Conservation (phyloP, 2,329 filamentous ascomycete species). For the Sordariomycetes sp. region DNA sequence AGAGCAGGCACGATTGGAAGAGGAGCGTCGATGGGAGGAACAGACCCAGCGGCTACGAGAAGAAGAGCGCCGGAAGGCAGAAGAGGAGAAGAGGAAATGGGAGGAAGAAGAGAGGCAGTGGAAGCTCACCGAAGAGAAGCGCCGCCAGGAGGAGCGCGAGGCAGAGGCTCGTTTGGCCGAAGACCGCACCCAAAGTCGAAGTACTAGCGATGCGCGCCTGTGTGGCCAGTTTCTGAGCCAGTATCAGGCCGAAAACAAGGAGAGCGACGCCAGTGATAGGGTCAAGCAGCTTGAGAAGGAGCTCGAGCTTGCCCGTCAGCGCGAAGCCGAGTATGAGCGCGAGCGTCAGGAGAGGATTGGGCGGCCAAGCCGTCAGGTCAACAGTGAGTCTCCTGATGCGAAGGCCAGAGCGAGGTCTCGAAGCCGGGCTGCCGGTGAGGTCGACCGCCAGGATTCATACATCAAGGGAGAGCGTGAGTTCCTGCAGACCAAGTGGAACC, state of each 20-base stretch:
- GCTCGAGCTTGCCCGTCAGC: slow-evolving; percentile 50
- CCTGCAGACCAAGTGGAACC: slow-evolving; percentile 43
- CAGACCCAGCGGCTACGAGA: slow-evolving; percentile 52
- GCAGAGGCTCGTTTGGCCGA: slow-evolving; percentile 57
- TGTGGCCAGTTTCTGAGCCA: slow-evolving; percentile 81
- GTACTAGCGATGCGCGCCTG: slow-evolving; percentile 57
- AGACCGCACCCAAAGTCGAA: slow-evolving; percentile 54
- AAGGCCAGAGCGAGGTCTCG: slow-evolving; percentile 27
- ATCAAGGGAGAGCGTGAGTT: slow-evolving; percentile 54
- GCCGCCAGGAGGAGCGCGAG: slow-evolving; percentile 63
- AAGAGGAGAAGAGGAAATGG: slow-evolving; percentile 65
- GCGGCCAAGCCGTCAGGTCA: background rate
- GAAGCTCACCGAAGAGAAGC: slow-evolving; percentile 66
- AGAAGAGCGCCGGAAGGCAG: slow-evolving; percentile 49
- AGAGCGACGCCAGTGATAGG: slow-evolving; percentile 50
- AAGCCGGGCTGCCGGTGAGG: slow-evolving; percentile 25
- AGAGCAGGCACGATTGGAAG: slow-evolving; percentile 48
- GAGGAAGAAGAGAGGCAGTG: slow-evolving; percentile 69
- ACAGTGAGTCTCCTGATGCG: slow-evolving; percentile 3
- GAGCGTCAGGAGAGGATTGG: slow-evolving; percentile 40
- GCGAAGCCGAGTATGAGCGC: slow-evolving; percentile 54
- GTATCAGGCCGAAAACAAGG: slow-evolving; percentile 59
- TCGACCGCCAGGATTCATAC: slow-evolving; percentile 52
- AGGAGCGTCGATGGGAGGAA: slow-evolving; percentile 59
- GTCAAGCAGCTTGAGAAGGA: slow-evolving; percentile 74